Base-by-base conservation (phyloP, 2,329 filamentous ascomycete genomes). In the Phaeosphaeria sp. region DNA sequence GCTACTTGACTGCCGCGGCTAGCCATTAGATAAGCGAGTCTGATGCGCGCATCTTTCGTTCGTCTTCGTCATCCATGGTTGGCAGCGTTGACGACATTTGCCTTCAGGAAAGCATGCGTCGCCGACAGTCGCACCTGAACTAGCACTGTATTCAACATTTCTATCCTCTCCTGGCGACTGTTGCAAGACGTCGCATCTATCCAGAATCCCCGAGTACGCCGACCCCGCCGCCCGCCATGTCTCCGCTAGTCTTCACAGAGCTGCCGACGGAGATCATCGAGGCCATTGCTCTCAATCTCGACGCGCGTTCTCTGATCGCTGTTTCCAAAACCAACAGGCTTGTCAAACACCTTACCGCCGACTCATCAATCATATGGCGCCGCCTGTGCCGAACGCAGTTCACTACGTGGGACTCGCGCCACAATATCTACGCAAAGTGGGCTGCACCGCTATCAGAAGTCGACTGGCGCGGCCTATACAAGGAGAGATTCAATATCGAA, bases 221-320 rank as follows among this genome's bases (percentile, higher is more conserved):
- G 17, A 18, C 18, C 7, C 17, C 36, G 30, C 15, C 44, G 7
- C 18, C 42, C 47, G 51, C 33, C 50, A 70, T 69, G 68, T 42
- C 59, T 6, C 53, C 53, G 49, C 60, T 63, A 53, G 63, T 68
- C 52, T 65, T 77, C 55, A 64, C 66, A 24, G 53, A 60, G 18
- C 81, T 95, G 36, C 93, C 93, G 42, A 91, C 94, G 77, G 95
- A 99, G 80, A 86, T 98, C 61, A 83, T 98, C 68, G 87, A 92
- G 73, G 85, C 89, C 52, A 90, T 98, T 64, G 83, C 97, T 64
- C 82, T 84, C 61, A 87, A 87, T 71, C 80, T 87, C 50, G 79
- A 82, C 49, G 83, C 86, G 8, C 67, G 66, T 45, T 81, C 81
- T 40, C 79, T 85, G 30, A 74, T 84, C 44, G 77, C 81, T 79